Conservation (phyloP, 202 grass and related monocot genomes). For the Saccharum hybrid region DNA sequence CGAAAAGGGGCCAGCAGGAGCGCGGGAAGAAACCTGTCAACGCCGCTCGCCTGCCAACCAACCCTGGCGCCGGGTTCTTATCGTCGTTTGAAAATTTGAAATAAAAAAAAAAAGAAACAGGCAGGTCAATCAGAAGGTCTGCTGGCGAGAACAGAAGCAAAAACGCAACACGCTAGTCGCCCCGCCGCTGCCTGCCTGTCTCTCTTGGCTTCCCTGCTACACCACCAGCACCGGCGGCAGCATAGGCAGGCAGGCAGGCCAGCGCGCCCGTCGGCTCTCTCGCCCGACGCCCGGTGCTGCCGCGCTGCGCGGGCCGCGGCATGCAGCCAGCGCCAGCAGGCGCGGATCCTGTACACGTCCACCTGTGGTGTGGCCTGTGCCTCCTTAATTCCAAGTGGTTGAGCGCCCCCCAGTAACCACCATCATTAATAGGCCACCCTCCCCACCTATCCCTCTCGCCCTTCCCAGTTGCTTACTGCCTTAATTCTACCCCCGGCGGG, state of each 20-base stretch:
- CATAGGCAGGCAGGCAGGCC: background rate
- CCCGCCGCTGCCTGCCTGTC: background rate
- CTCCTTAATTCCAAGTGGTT: conserved; percentile 65
- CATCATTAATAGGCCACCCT: conserved; percentile 70
- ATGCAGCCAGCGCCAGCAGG: conserved; percentile 6
- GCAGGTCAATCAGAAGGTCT: conserved; percentile 21
- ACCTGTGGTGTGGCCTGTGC: conserved; percentile 27
- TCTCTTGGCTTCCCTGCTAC: conserved; percentile 9
- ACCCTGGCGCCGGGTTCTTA: background rate
- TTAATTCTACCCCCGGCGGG: conserved; percentile 11
- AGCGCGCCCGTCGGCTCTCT: background rate
- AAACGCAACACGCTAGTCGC: conserved; percentile 7
- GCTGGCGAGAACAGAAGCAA: conserved; percentile 16
- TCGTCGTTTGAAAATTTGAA: background rate
- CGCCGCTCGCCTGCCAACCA: conserved; percentile 37
- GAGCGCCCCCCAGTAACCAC: conserved; percentile 55
- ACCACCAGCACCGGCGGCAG: background rate
- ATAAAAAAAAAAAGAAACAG: background rate
- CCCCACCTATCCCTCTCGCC: conserved; percentile 47
- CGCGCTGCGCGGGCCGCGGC: background rate
- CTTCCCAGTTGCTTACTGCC: conserved; percentile 1
- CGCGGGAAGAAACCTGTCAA: conserved; percentile 39
- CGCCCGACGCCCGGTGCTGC: background rate
- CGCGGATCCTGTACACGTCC: conserved; percentile 35
- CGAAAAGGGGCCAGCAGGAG: background rate